These are phyloP conservation scores for Talaromyces albobiverticillius DNA, from an alignment of 2,329 filamentous ascomycete species.

Conservation along the genomic window DNA sequence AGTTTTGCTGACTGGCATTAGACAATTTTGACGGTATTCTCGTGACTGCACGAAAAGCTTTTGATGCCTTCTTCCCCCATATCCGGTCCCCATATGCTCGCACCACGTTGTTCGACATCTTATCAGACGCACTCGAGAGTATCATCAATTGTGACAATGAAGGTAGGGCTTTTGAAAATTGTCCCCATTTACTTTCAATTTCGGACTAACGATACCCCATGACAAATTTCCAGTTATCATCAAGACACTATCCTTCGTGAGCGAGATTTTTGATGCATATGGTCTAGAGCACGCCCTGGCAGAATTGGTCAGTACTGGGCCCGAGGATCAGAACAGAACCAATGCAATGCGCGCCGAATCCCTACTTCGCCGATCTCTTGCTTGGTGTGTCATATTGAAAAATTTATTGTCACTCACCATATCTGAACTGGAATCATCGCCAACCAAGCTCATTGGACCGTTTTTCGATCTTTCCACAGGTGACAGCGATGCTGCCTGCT, in stretches of 20 bases:
- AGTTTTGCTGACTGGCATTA: conserved; percentile 17
- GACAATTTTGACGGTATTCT: conserved; percentile 28
- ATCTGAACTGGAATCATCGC: conserved; percentile 1
- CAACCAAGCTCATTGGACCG: conserved; percentile 17
- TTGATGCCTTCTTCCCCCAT: conserved; percentile 25
- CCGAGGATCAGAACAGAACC: not conserved
- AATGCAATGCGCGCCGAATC: conserved; percentile 29
- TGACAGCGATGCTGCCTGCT: conserved; percentile 33
- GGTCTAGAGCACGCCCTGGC: conserved; percentile 5
- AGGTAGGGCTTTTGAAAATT: conserved; percentile 21
- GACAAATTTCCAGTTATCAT: conserved; percentile 3
- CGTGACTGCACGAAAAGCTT: conserved; percentile 23
- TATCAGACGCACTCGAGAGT: conserved; percentile 35
- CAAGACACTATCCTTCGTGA: conserved; percentile 25
- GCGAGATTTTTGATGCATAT: conserved; percentile 14
- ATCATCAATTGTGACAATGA: conserved; percentile 27
- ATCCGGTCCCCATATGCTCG: conserved; percentile 34
- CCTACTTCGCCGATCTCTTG: conserved; percentile 33
- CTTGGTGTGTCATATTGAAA: conserved; percentile 29
- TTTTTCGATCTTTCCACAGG: conserved; percentile 25
- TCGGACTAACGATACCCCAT: not conserved
- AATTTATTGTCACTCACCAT: conserved; percentile 13
- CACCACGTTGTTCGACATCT: conserved; percentile 34
- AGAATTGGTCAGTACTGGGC: conserved; percentile 7
- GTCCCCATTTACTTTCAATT: not conserved